Conservation (phyloP, 2,329 filamentous ascomycete genomes). For the Cercospora nicotianae region DNA sequence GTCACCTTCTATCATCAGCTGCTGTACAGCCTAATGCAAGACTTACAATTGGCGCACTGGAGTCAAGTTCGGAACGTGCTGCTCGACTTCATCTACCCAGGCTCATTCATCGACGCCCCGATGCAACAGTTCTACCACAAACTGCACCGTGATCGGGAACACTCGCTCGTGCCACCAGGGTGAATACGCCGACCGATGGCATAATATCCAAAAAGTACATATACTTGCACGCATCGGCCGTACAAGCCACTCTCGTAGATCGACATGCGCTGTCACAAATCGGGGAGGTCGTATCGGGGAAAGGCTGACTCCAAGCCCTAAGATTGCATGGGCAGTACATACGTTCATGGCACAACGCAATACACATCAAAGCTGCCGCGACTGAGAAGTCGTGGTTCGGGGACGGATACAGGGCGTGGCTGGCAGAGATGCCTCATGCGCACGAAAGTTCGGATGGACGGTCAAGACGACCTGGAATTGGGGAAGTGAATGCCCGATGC, state of each 20-base stretch:
- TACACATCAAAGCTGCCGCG: neutral
- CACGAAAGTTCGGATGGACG: neutral
- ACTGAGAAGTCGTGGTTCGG: neutral
- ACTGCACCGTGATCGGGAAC: constrained; percentile 18
- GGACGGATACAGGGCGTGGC: neutral
- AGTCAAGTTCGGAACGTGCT: constrained; percentile 37
- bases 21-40: constrained; percentile 29
- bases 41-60: constrained; percentile 36
- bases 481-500: neutral
- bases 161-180: neutral
- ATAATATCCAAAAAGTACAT: neutral
- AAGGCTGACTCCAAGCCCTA: neutral
- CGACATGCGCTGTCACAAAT: neutral
- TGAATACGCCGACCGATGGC: neutral
- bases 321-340: neutral
- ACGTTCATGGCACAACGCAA: neutral
- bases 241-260: neutral
- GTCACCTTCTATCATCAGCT: constrained; percentile 31
- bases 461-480: neutral
- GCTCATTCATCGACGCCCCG: constrained; percentile 37
- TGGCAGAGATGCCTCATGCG: neutral
- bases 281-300: neutral
- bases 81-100: constrained; percentile 39
- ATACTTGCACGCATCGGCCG: neutral
- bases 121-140: constrained; percentile 36